Evolutionary conservation across 257 asterid genomes (phyloP), one percentile per base, ranked within the genome.

Genomic region (Solanum sitiens): DNA sequence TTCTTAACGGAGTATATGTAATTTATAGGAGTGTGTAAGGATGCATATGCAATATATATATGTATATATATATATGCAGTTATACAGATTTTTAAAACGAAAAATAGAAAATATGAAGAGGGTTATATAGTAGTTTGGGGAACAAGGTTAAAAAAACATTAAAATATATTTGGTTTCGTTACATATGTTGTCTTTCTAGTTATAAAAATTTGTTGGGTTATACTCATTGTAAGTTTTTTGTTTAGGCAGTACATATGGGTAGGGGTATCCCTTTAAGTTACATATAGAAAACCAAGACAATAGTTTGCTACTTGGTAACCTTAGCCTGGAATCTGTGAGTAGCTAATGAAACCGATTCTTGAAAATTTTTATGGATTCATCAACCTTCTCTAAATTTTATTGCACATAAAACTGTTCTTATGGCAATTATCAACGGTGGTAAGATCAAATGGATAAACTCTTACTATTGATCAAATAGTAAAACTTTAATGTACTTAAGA

Each of bases 371-470:
- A 27, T 68, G 74, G 20, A 27, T 68, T 68, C 37, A 68, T 68
- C 74, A 68, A 27, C 37, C 23, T 1, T 30, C 37, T 13, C 74
- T 68, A 68, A 72, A 72, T 72, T 39, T 72, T 72, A 8, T 33
- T 72, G 79, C 79, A 72, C 45, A 72, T 33, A 9, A 72, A 72
- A 33, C 42, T 87, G 91, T 73, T 75, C 87, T 89, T 50, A 87
- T 72, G 84, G 87, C 86, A 21, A 73, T 67, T 44, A 89, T 87
- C 25, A 89, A 83, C 39, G 89, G 86, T 13, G 83, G 86, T 18
- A 85, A 85, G 86, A 56, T 83, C 87, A 59, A 86, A 83, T 72
- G 75, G 89, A 30, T 80, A 61, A 42, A 73, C 82, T 5, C 87
- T 83, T 39, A 83, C 74, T 9, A 87, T 74, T 61, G 91, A 89